Base-by-base conservation (phyloP, 441 rosid species). In the Eutrema salsugineum region DNA sequence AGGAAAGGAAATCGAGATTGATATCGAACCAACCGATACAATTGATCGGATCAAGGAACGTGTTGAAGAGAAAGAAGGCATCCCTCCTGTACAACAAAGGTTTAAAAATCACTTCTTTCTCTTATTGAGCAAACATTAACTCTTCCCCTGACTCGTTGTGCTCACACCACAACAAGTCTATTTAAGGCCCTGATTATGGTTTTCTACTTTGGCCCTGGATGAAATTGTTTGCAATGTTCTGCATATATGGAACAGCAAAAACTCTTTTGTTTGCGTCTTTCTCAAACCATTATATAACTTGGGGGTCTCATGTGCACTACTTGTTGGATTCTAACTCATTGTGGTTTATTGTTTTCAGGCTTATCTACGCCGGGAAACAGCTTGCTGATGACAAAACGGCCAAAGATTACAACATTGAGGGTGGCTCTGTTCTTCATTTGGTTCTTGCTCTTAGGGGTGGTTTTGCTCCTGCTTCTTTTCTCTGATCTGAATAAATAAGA, bases 21-120 rank as follows among this genome's bases (percentile, higher is more conserved):
- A 92, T 77, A 94, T 94, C 20, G 99, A 94, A 74, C 99, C 94
- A 6, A 88, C 85, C 0, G 99, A 94, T 73, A 92, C 96, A 14
- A 94, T 94, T 58, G 97, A 94, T 33, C 84, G 99, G n/a, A 88
- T 94, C 75, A 94, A 94, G 84, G 99, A 94, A 75, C 87, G 96
- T 0, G 97, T 94, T 14, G 99, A 91, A 79, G 99, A 94, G 84
- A 91, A 94, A 82, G 97, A 94, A 81, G 99, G 99, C 57, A 94
- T 94, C 75, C 99, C 99, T 71, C 99, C 97, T 8, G 97, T 94
- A 38, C 99, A 94, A 82, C 99, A 94, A 79, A 88, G 99, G 97
- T 90, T 43, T 43, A 11, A 14, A 16, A n/a, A n/a, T 33, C 38
- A 72, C 46, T 40, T n/a, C 0, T 36, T 36, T 49, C 42, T 20